Evolutionary conservation across 495 filamentous ascomycete genomes (phyloP).

Genomic region (Xylaria telfairii): DNA sequence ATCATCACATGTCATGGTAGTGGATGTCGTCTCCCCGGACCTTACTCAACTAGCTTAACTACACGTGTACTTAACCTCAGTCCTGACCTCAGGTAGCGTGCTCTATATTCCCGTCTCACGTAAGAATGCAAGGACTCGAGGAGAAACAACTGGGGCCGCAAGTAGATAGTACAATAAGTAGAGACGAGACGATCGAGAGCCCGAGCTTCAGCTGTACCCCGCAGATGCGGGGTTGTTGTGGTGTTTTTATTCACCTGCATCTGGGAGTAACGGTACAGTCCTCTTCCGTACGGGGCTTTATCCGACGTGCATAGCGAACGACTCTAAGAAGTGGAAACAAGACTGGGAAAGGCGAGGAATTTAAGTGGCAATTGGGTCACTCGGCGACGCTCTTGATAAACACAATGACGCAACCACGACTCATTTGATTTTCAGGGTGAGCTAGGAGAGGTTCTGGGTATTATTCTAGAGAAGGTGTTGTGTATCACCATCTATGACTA

Average conservation of each 20-base stretch:
- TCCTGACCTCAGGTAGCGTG: too few relatives aligned
- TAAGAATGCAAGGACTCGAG: too few relatives aligned
- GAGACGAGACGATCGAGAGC: not conserved
- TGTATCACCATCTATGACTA: not conserved
- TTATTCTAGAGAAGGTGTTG: not conserved
- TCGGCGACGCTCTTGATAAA: not conserved
- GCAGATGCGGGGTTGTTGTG: not conserved
- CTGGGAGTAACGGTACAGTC: not conserved
- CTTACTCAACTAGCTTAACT: not conserved
- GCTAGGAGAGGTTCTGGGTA: too few relatives aligned
- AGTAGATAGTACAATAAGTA: too few relatives aligned
- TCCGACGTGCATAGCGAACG: not conserved
- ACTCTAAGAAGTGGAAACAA: not conserved
- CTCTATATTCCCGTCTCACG: too few relatives aligned
- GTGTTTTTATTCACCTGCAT: not conserved
- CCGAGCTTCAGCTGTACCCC: too few relatives aligned
- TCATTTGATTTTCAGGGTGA: not conserved
- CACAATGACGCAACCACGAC: not conserved
- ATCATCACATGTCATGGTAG: not conserved
- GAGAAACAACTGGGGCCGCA: not conserved
- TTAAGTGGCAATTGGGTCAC: not conserved
- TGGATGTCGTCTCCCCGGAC: not conserved
- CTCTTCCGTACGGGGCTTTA: not conserved
- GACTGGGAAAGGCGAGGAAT: not conserved
- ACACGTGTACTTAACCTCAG: too few relatives aligned